Conservation (phyloP, 805 yeast genomes). For the Ogataea henricii region DNA sequence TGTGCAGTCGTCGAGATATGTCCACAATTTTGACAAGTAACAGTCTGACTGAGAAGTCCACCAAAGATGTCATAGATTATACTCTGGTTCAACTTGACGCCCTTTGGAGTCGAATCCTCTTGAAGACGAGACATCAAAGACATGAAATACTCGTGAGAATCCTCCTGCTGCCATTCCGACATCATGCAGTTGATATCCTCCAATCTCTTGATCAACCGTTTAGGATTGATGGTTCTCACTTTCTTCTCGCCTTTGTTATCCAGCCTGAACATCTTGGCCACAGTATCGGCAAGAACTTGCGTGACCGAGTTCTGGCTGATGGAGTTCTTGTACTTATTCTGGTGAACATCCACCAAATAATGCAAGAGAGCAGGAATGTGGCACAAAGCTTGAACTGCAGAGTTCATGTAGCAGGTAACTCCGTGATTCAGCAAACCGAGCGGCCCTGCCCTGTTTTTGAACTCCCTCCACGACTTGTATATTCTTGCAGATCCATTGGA, state of each 20-base stretch:
- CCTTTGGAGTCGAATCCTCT: slow-evolving; percentile 90
- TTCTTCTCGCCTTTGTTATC: slow-evolving; percentile 41
- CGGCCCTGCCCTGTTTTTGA: slow-evolving; percentile 52
- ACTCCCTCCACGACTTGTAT: slow-evolving; percentile 69
- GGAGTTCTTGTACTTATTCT: slow-evolving; percentile 49
- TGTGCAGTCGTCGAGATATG: slow-evolving; percentile 84
- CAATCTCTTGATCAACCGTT: slow-evolving; percentile 65
- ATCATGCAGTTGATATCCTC: slow-evolving; percentile 92
- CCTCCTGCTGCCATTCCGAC: slow-evolving; percentile 98
- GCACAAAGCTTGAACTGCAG: slow-evolving; percentile 87
- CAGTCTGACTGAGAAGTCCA: slow-evolving; percentile 81
- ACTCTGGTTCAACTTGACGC: slow-evolving; percentile 77
- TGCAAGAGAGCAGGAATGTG: slow-evolving; percentile 92
- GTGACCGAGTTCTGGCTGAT: slow-evolving; percentile 62
- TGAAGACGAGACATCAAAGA: slow-evolving; percentile 83
- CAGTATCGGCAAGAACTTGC: slow-evolving; percentile 65
- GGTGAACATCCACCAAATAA: slow-evolving; percentile 67
- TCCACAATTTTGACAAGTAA: slow-evolving; percentile 81
- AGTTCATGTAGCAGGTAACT: slow-evolving; percentile 95
- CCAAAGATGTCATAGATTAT: slow-evolving; percentile 93
- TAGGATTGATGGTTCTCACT: slow-evolving; percentile 67
- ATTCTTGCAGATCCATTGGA: slow-evolving; percentile 60
- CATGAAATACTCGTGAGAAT: slow-evolving; percentile 96
- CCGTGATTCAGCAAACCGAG: slow-evolving; percentile 86
- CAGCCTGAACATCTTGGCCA: slow-evolving; percentile 68